These are phyloP conservation scores for Gaeumannomyces sp. DNA, from an alignment of 2,329 filamentous ascomycete species.

Conservation along the genomic window DNA sequence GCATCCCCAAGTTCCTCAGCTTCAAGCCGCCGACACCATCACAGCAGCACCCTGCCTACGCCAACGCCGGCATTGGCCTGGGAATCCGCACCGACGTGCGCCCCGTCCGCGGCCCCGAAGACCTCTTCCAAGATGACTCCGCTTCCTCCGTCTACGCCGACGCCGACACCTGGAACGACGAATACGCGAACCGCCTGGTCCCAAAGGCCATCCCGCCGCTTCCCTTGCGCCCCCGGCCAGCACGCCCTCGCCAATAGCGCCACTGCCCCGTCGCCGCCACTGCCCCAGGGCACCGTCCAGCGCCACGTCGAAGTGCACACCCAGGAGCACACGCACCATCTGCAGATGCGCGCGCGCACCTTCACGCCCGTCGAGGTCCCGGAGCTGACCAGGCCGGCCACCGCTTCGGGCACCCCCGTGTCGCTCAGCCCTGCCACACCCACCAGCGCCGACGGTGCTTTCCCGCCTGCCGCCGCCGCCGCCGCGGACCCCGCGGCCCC, in stretches of 20 bases:
- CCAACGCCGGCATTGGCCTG: slow-evolving; percentile 1
- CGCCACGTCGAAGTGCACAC: background rate
- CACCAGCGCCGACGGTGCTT: slow-evolving; percentile 1
- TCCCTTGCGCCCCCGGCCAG: slow-evolving; percentile 2
- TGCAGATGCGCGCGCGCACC: slow-evolving; percentile 3
- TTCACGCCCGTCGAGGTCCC: slow-evolving; percentile 7
- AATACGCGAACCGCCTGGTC: background rate
- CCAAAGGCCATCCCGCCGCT: slow-evolving; percentile 6
- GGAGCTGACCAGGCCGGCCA: slow-evolving; percentile 6
- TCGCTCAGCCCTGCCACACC: slow-evolving; percentile 8
- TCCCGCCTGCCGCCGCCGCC: background rate
- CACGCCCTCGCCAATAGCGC: too few relatives aligned
- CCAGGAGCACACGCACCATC: slow-evolving; percentile 1
- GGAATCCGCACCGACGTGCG: slow-evolving; percentile 2
- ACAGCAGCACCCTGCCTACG: background rate
- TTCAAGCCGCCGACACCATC: background rate
- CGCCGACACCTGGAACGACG: background rate
- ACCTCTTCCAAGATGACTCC: background rate
- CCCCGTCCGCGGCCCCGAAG: background rate
- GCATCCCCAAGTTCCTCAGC: background rate
- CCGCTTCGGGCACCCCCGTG: slow-evolving; percentile 1
- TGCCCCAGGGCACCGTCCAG: slow-evolving; percentile 1
- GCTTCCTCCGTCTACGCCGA: background rate
- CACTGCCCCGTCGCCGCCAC: background rate
- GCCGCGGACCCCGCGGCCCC: background rate